Base-by-base conservation (phyloP, 208 protist genomes). In the Trypanosoma scelopori region DNA sequence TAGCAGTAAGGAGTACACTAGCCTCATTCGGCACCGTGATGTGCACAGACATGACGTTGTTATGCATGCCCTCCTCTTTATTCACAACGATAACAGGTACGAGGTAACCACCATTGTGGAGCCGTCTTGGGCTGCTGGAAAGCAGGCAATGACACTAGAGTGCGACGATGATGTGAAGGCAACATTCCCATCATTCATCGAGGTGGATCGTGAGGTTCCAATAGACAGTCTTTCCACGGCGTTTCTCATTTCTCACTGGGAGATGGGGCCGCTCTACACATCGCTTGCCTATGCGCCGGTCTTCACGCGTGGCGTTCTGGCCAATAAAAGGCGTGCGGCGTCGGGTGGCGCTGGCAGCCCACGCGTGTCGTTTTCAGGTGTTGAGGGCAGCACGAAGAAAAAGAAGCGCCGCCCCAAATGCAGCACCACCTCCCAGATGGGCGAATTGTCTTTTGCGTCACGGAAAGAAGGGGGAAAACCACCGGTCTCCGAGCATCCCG, bases 211-310 rank as follows among this genome's bases (percentile, higher is more conserved):
- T 32, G 85, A 92, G 57, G 78, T 89, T 46, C 82, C 85, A 51
- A 69, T 84, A 53, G 85, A 92, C 62, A 77, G 65, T 43, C 46
- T 70, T 32, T 82, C 80, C 42, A 85, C 85, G 5, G 43, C 67
- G 3, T 92, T 86, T 46, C 72, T 89, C 46, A 85, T 92, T 37
- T 82, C 82, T 0, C 85, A 89, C 65, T 37, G 45, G 25, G 79
- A 89, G 63, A 89, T 76, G 20, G 85, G 82, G 5, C 78, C 82
- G 28, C 78, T 89, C 16, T 92, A 92, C 72, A 87, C 82, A 20
- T 83, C 82, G n/a, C 75, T 92, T 5, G 82, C 78, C 55, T 89
- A 89, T 28, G 85, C 85, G 3, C 85, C 85, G 15, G 82, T 86
- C 7, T 89, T 91, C 55, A 76, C 71, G 42, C 81, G 66, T n/a